Conservation (phyloP, 441 rosid species). For the Geranium incanum region DNA sequence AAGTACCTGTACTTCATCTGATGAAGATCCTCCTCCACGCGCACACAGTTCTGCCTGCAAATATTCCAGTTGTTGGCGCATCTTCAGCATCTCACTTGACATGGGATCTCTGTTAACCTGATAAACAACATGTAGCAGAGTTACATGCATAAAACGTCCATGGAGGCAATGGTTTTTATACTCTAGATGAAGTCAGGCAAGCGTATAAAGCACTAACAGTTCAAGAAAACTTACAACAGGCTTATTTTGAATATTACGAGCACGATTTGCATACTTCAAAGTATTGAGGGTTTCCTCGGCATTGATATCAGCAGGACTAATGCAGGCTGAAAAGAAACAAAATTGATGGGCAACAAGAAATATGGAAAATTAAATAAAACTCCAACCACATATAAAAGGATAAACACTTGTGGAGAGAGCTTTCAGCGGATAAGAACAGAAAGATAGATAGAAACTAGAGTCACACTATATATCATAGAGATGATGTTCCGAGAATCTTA, state of each 20-base stretch:
- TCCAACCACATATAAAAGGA: slow-evolving; percentile 6
- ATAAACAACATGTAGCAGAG: slow-evolving; percentile 15
- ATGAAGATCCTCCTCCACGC: slow-evolving; percentile 67
- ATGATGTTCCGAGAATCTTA: background rate
- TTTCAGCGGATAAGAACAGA: background rate
- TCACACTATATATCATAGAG: background rate
- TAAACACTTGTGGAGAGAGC: background rate
- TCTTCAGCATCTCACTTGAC: slow-evolving; percentile 88
- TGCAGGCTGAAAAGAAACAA: slow-evolving; percentile 57
- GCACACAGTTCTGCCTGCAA: slow-evolving; percentile 96
- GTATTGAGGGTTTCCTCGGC: slow-evolving; percentile 99
- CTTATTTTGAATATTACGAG: slow-evolving; percentile 92
- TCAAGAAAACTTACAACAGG: slow-evolving; percentile 70
- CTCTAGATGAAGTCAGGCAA: background rate
- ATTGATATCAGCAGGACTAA: slow-evolving; percentile 97
- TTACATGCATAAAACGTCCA: slow-evolving; percentile 5
- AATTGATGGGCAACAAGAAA: slow-evolving; percentile 10
- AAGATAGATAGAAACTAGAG: background rate
- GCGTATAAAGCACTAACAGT: slow-evolving; percentile 11
- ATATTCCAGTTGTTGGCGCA: slow-evolving; percentile 90
- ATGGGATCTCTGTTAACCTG: slow-evolving; percentile 96
- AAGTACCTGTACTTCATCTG: slow-evolving; percentile 76
- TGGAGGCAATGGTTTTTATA: slow-evolving; percentile 9
- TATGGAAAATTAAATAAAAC: background rate
- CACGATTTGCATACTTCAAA: slow-evolving; percentile 93